Evolutionary conservation across 2,329 filamentous ascomycete genomes (phyloP), one percentile per base, ranked within the genome.

Genomic region (Proliferodiscus dingleyae): DNA sequence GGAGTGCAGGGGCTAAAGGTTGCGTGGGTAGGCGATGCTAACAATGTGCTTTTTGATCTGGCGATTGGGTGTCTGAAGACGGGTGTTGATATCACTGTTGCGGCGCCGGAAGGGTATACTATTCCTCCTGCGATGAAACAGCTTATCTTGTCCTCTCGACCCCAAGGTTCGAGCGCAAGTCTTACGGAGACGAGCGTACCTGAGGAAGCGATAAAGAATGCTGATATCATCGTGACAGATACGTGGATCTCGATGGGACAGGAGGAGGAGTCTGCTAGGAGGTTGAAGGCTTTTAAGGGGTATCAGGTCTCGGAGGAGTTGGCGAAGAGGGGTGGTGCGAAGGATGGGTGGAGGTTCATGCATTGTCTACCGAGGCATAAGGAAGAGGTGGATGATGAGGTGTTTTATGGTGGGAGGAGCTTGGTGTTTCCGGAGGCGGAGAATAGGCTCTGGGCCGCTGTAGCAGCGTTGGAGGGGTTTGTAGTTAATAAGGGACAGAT

Each of bases 231-330:
- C 47, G 89, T 97, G 18, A 98, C 93, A 1, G 93, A 98, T 62
- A 98, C 93, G 1, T 98, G 93, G 93, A 80, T 98, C 24, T 95
- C 89, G 1, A 98, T 98, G 93, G 93, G 93, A 37, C 91, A 97
- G 68, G 93, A 98, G 67, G 80, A 80, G 46, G 93, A 98, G 68
- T 75, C 81, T 30, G 74, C 82, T 56, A 85, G 85, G 72, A 76
- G 88, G 41, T 65, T 96, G 49, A 79, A 83, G 62, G 89, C 82
- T 2, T 98, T 98, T 65, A 77, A 78, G 23, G 90, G 91, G 11
- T 98, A 90, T 69, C 91, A 96, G 65, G 86, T 98, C 61, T 96
- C 91, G 2, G 78, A 83, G 38, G 87, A 93, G 34, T 73, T 98
- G 56, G 91, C 89, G 2, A 78, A 83, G 67, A 77, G 83, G 40